phyloP scores from a whole-genome alignment of 768 basidiomycete species.

The Hortiboletus flavorubellus region DNA sequence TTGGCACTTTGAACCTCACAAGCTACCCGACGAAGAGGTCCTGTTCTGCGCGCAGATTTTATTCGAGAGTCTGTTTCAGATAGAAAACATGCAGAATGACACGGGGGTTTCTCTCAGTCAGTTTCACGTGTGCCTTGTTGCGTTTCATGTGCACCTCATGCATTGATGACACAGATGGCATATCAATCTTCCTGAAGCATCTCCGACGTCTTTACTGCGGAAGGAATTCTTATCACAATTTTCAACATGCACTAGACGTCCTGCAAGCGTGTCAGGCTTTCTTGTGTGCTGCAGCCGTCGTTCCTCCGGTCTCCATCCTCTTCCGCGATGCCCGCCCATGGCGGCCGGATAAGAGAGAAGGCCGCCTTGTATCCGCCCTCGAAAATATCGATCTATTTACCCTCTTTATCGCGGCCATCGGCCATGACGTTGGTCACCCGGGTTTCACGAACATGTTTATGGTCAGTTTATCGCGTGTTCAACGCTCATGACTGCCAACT shows the following conservation, averaged over 20 bases:
- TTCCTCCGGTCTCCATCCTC: slow-evolving; percentile 71
- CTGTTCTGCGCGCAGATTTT: slow-evolving; percentile 78
- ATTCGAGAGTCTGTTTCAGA: slow-evolving; percentile 81
- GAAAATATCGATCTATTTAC: slow-evolving; percentile 75
- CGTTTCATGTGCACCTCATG: slow-evolving; percentile 19
- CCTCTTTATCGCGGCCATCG: slow-evolving; percentile 88
- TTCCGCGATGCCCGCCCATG: slow-evolving; percentile 36
- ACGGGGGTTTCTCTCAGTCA: slow-evolving; percentile 56
- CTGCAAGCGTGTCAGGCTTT: slow-evolving; percentile 90
- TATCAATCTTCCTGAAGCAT: slow-evolving; percentile 77
- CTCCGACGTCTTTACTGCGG: slow-evolving; percentile 89
- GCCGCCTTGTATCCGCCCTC: slow-evolving; percentile 40
- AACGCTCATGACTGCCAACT: not conserved
- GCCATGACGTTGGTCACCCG: slow-evolving; percentile 97
- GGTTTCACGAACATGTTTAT: slow-evolving; percentile 93
- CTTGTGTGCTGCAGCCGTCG: slow-evolving; percentile 71
- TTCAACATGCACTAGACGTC: slow-evolving; percentile 94
- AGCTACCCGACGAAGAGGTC: slow-evolving; percentile 77
- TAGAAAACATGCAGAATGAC: slow-evolving; percentile 66
- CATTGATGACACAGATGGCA: slow-evolving; percentile 49
- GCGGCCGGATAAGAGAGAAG: slow-evolving; percentile 37
- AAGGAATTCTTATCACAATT: slow-evolving; percentile 96
- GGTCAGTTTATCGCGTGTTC: slow-evolving; percentile 46
- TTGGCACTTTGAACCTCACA: slow-evolving; percentile 92
- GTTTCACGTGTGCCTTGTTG: slow-evolving; percentile 32